Evolutionary conservation across 805 yeast species (phyloP).

Genomic region (Wickerhamiella bombiphila): DNA sequence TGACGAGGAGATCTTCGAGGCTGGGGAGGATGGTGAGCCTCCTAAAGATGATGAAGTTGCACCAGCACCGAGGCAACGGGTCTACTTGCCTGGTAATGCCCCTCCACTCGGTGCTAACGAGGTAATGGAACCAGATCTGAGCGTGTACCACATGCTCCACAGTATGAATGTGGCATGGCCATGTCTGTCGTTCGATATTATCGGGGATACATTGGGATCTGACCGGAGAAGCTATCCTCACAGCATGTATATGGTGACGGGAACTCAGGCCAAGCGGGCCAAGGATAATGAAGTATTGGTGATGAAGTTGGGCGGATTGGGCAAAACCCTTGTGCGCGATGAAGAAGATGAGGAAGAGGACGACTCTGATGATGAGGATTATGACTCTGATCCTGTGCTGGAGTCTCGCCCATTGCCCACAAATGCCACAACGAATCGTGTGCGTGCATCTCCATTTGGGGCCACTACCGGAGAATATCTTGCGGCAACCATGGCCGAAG

Average conservation of each 20-base stretch:
- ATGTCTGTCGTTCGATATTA: constrained; percentile 74
- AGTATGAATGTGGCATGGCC: constrained; percentile 95
- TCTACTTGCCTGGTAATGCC: constrained; percentile 79
- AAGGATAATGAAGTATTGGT: constrained; percentile 82
- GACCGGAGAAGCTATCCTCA: constrained; percentile 89
- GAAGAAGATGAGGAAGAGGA: constrained; percentile 68
- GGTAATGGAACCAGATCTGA: constrained; percentile 89
- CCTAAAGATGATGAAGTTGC: constrained; percentile 53
- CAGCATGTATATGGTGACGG: constrained; percentile 69
- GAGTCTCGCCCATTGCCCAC: constrained; percentile 72
- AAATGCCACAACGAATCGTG: constrained; percentile 73
- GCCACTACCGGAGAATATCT: constrained; percentile 60
- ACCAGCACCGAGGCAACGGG: constrained; percentile 12
- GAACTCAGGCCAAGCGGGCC: constrained; percentile 78
- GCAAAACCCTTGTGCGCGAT: constrained; percentile 76
- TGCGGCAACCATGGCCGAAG: constrained; percentile 79
- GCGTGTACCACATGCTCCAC: constrained; percentile 93
- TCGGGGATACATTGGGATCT: constrained; percentile 74
- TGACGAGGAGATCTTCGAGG: constrained; percentile 46
- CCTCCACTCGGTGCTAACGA: constrained; percentile 91
- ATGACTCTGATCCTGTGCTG: constrained; percentile 67
- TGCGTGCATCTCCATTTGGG: constrained; percentile 72
- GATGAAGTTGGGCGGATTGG: constrained; percentile 65
- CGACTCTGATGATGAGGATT: constrained; percentile 59
- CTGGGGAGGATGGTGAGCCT: constrained; percentile 80